These are phyloP conservation scores for Septoria linicola DNA, from an alignment of 2,329 filamentous ascomycete species.

Conservation along the genomic window DNA sequence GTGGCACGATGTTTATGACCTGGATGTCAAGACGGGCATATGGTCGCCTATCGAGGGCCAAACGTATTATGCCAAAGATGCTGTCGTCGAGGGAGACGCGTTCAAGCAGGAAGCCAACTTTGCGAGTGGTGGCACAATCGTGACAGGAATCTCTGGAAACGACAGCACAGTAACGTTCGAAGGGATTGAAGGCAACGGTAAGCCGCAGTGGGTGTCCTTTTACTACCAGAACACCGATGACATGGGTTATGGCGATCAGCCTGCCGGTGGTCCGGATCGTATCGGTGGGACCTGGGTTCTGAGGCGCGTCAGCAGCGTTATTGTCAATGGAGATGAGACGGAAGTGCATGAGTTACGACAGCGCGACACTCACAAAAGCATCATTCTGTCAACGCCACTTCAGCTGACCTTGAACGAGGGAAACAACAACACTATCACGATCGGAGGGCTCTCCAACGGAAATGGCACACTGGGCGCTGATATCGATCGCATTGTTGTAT, in stretches of 20 bases:
- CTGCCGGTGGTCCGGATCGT: conserved; percentile 58
- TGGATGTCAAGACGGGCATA: conserved; percentile 54
- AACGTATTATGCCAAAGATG: conserved; percentile 50
- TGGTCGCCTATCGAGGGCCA: conserved; percentile 50
- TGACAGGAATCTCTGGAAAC: conserved; percentile 56
- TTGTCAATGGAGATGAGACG: conserved; percentile 55
- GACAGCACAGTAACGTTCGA: conserved; percentile 55
- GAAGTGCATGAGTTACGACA: conserved; percentile 54
- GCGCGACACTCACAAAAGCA: conserved; percentile 59
- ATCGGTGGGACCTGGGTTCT: conserved; percentile 61
- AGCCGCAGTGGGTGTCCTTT: conserved; percentile 58
- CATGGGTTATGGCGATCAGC: conserved; percentile 57
- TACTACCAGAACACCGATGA: conserved; percentile 62
- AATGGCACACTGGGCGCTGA: conserved; percentile 59
- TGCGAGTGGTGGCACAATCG: conserved; percentile 48
- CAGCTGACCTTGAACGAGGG: conserved; percentile 55
- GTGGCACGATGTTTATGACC: conserved; percentile 59
- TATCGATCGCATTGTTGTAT: conserved; percentile 60
- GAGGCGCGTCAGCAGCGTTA: conserved; percentile 59
- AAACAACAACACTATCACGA: conserved; percentile 57
- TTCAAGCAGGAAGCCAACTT: conserved; percentile 59
- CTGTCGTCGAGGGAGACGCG: conserved; percentile 48
- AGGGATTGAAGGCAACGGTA: conserved; percentile 50
- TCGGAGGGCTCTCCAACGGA: conserved; percentile 59
- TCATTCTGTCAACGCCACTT: conserved; percentile 59